phyloP scores from a whole-genome alignment of 1,284 basidiomycete genomes.

The Tylopilus sp. region DNA sequence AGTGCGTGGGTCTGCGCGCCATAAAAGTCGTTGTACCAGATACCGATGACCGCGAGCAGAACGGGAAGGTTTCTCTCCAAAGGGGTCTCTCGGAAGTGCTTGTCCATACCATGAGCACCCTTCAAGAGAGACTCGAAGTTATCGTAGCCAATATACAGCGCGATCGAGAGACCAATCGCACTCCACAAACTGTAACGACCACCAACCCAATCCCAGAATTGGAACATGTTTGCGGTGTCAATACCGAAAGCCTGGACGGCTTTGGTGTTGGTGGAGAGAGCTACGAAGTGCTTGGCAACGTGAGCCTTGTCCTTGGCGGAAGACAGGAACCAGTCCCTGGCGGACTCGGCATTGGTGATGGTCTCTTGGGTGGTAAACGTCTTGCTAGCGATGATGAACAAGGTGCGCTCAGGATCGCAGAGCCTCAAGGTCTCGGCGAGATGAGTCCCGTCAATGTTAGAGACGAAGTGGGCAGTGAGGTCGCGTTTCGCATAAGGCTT shows the following conservation, averaged over 20 bases:
- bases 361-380: constrained; percentile 99
- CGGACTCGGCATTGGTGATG: constrained; percentile 97
- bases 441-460: constrained; percentile 99
- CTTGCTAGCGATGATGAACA: constrained; percentile 98
- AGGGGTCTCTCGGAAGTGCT: constrained; percentile 92
- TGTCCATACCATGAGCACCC: constrained; percentile 98
- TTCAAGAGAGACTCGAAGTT: constrained; percentile 93
- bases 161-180: constrained; percentile 96
- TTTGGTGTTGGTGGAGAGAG: constrained; percentile 95
- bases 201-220: constrained; percentile 99
- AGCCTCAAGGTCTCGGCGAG: constrained; percentile 88
- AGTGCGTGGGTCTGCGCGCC: constrained; percentile 95
- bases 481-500: constrained; percentile 94
- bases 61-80: constrained; percentile 95
- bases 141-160: constrained; percentile 92
- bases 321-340: constrained; percentile 94
- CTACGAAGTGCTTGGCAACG: constrained; percentile 99
- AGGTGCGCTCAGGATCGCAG: constrained; percentile 93
- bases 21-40: constrained; percentile 99
- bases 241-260: constrained; percentile 98
- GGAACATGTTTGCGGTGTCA: constrained; percentile 95
- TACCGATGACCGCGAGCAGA: constrained; percentile 89
- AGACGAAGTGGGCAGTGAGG: constrained; percentile 91
- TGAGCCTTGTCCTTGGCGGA: constrained; percentile 89
- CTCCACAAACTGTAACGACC: constrained; percentile 99